These are phyloP conservation scores for Vararia minispora DNA, from an alignment of 768 basidiomycete genomes.

Conservation along the genomic window DNA sequence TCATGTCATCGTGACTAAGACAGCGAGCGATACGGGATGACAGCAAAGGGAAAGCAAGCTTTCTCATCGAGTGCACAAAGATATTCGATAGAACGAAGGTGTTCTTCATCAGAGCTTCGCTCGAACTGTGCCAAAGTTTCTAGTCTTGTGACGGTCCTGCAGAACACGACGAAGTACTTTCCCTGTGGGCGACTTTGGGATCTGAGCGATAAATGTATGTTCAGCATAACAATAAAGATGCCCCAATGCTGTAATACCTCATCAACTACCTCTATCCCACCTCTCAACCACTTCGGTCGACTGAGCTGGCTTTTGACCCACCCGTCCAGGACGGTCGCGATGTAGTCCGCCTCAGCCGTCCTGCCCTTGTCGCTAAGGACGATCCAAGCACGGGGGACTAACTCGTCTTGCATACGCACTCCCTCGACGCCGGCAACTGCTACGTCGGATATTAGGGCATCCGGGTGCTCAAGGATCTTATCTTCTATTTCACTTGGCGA, in stretches of 20 bases:
- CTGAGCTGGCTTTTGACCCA: conserved; percentile 59
- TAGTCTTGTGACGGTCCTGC: too few species aligned
- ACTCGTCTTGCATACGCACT: conserved; percentile 60
- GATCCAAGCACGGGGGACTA: conserved; percentile 69
- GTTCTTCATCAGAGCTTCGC: too few species aligned
- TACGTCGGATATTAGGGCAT: conserved; percentile 49
- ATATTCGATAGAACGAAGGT: too few species aligned
- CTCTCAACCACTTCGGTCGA: conserved; percentile 67
- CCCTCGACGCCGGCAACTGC: conserved; percentile 67
- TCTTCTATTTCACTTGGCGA: conserved; percentile 74
- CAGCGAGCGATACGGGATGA: too few species aligned
- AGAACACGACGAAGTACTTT: conserved; percentile 10
- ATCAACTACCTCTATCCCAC: conserved; percentile 55
- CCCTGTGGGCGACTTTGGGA: conserved; percentile 6
- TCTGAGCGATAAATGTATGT: neutral
- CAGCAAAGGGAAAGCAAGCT: too few species aligned
- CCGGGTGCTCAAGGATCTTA: conserved; percentile 49
- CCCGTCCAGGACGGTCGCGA: conserved; percentile 36
- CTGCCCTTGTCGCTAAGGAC: conserved; percentile 50
- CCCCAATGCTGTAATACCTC: conserved; percentile 28
- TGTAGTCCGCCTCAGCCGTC: too few species aligned
- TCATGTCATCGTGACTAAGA: too few species aligned
- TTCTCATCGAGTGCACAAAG: too few species aligned
- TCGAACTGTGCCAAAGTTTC: too few species aligned
- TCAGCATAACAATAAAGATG: neutral